Percentiles rank a stretch among this genome's conserved stretches.
phyloP scores from a whole-genome alignment of 768 basidiomycete genomes.

The Kwoniella heveanensis region DNA sequence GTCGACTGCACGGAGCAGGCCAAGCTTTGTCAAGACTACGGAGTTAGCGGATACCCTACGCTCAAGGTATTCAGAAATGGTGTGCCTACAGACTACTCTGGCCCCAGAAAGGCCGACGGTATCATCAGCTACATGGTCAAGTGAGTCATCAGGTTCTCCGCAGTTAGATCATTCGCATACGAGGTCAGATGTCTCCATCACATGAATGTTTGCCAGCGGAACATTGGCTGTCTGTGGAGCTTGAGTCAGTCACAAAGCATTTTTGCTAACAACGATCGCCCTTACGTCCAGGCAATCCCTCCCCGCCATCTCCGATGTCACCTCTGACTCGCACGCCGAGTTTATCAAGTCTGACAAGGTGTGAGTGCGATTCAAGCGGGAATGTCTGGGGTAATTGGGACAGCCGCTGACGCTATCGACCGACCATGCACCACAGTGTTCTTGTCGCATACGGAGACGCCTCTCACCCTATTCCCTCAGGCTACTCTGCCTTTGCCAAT shows the following conservation, averaged over 20 bases:
- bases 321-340: slow-evolving; percentile 71
- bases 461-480: slow-evolving; percentile 70
- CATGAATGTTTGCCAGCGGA: too few relatives aligned
- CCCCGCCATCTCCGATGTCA: slow-evolving; percentile 86
- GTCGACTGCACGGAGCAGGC: slow-evolving; percentile 95
- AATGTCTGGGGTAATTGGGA: too few relatives aligned
- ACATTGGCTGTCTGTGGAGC: too few relatives aligned
- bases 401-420: background rate
- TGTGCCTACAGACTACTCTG: slow-evolving; percentile 73
- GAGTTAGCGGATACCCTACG: slow-evolving; percentile 89
- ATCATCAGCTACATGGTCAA: slow-evolving; percentile 97
- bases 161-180: too few relatives aligned
- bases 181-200: too few relatives aligned
- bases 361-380: too few relatives aligned
- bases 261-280: slow-evolving; percentile 19
- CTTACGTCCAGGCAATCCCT: slow-evolving; percentile 72
- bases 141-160: too few relatives aligned
- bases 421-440: slow-evolving; percentile 58
- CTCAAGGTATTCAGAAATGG: slow-evolving; percentile 91
- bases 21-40: slow-evolving; percentile 84
- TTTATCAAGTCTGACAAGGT: slow-evolving; percentile 88
- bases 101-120: slow-evolving; percentile 91
- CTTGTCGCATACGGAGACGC: slow-evolving; percentile 79
- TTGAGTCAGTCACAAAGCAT: slow-evolving; percentile 67
- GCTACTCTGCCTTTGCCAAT: slow-evolving; percentile 79